phyloP scores from a whole-genome alignment of 257 asterid species.

The Solanum neorickii region DNA sequence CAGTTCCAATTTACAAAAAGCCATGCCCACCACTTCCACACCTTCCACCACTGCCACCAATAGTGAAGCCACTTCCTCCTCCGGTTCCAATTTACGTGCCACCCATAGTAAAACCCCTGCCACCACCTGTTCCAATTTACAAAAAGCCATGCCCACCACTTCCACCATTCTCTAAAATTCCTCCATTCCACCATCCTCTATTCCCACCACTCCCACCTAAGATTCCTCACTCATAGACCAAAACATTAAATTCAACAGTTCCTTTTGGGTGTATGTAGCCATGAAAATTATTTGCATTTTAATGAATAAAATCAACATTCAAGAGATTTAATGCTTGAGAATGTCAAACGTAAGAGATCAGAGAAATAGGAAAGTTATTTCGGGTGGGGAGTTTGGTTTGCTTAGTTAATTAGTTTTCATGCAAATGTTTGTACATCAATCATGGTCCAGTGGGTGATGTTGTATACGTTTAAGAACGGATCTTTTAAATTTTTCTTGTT shows the following conservation, averaged over 20 bases:
- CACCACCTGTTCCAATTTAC: slow-evolving; percentile 31
- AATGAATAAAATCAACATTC: neutral
- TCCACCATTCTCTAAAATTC: slow-evolving; percentile 54
- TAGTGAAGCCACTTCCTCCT: slow-evolving; percentile 26
- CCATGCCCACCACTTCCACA: too few species aligned
- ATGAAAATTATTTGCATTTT: neutral
- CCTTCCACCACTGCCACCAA: neutral
- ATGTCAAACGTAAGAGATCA: neutral
- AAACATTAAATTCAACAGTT: neutral
- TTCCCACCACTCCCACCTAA: slow-evolving; percentile 58
- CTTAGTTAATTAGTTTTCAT: neutral
- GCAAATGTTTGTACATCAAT: neutral
- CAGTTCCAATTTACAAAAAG: slow-evolving; percentile 15
- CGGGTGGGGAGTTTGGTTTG: neutral
- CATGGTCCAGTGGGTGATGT: neutral
- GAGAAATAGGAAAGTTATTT: neutral
- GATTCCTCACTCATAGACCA: slow-evolving; percentile 5
- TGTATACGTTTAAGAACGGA: neutral
- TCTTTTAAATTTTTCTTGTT: neutral
- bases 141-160: slow-evolving; percentile 38
- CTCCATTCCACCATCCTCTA: slow-evolving; percentile 43
- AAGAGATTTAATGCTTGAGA: neutral
- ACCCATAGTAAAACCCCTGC: slow-evolving; percentile 10
- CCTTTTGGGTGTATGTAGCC: neutral
- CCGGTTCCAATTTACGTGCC: slow-evolving; percentile 16